Base-by-base conservation (phyloP, 345 rosid species). In the Chamaenerion angustifolium region DNA sequence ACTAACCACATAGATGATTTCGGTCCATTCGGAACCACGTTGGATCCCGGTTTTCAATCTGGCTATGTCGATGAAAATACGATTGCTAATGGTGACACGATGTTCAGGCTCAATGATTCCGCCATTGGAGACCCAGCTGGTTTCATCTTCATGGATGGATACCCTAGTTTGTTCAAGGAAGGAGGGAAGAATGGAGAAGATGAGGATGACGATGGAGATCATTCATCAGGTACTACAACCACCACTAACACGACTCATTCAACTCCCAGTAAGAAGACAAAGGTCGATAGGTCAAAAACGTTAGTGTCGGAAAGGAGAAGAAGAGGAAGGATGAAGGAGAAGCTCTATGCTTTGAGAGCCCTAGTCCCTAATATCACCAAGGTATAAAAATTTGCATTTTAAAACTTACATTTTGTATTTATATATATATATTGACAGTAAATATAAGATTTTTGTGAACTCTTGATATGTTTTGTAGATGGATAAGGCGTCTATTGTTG, bases 401-500 rank as follows among this genome's bases (percentile, higher is more conserved):
- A n/a, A n/a, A n/a, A n/a, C n/a, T n/a, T n/a, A n/a, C n/a, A n/a
- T n/a, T n/a, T n/a, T n/a, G n/a, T n/a, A n/a, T n/a, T n/a, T n/a
- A n/a, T n/a, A n/a, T n/a, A 74, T 45, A 60, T 21, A 3, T 21
- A 4, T 21, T 21, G 25, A 21, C 25, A n/a, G n/a, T n/a, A n/a
- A n/a, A n/a, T n/a, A n/a, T 21, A 2, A 2, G 25, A 21, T 21
- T 2, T 21, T 21, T 2, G 25, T 21, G 25, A 21, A 21, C 25
- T 21, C 3, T n/a, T 21, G 25, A 2, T 21, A 21, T 4, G 25
- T 21, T 56, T 31, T 31, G 47, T 64, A 89, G 95, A 89, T 89
- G 97, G 97, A 89, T 52, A 85, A 89, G 76, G 94, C 94, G n/a
- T 85, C 95, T 1, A 83, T 89, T 10, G 74, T 83, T 14, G 95